Evolutionary conservation across 1,284 basidiomycete species (phyloP).

Genomic region (Fomes fomentarius): DNA sequence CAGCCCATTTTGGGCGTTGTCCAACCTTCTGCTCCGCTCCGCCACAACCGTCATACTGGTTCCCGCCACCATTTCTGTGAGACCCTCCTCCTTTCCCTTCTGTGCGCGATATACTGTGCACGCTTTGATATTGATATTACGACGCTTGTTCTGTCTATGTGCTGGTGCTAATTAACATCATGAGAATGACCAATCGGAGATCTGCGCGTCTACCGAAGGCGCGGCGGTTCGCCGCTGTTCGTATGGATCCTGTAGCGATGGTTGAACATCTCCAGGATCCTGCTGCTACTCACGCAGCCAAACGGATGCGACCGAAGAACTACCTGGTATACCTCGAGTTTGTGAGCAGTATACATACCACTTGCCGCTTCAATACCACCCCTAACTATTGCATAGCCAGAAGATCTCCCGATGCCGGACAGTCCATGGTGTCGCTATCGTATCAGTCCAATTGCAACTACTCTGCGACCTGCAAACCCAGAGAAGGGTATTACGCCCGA

Average conservation of each 20-base stretch:
- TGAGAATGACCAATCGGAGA: too few species aligned
- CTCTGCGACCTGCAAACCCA: neutral
- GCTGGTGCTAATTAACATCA: too few species aligned
- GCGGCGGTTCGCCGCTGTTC: neutral
- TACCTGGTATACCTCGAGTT: neutral
- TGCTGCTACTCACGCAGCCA: neutral
- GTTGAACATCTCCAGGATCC: neutral
- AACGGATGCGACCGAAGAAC: neutral
- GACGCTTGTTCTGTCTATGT: too few species aligned
- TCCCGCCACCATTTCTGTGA: too few species aligned
- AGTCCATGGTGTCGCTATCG: slow-evolving; percentile 4
- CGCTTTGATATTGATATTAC: too few species aligned
- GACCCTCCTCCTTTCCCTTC: too few species aligned
- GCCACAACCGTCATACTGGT: too few species aligned
- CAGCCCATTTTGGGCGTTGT: too few species aligned
- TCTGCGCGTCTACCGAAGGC: neutral
- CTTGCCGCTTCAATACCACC: neutral
- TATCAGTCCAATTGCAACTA: neutral
- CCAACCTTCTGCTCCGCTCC: too few species aligned
- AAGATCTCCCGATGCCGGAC: neutral
- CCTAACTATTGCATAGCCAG: neutral
- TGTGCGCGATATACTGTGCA: too few species aligned
- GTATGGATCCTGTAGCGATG: slow-evolving; percentile 1
- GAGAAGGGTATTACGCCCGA: slow-evolving; percentile 1
- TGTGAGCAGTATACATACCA: neutral